Base-by-base conservation (phyloP, 164 flowering plant genomes). In the Umbilicus rupestris region DNA sequence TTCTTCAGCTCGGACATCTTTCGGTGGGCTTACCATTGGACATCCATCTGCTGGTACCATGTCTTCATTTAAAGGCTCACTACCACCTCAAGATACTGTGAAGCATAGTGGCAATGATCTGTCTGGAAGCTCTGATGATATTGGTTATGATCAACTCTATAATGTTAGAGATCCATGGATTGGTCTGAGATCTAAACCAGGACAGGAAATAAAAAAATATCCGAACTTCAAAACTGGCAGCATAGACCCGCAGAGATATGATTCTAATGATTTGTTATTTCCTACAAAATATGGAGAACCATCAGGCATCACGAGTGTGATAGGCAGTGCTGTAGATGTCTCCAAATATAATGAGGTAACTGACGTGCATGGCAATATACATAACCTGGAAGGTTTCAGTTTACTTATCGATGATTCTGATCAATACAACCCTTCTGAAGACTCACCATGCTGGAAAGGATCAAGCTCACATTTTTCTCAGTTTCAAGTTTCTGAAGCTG, bases 371-470 rank as follows among this genome's bases (percentile, higher is more conserved):
- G 58, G 29, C 58, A 52, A 26, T 11, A 20, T 24, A 24, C 58
- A 55, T 55, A 55, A 55, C 60, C 31, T 28, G 60, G 35, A 55
- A 28, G 60, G 60, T 24, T 55, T 55, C 33, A 55, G 60, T 55
- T 28, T 55, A 29, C 60, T 14, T 26, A 26, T 28, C 19, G 31
- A 55, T 28, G 33, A 28, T 8, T 55, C 60, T 9, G 85, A 86
- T 67, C 77, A 74, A 68, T 70, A 69, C 58, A 76, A 71, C 72
- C 78, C 81, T 66, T 74, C 81, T 66, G 86, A 78, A 69, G 96
- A 89, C 70, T 89, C 90, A 65, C 88, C 96, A 9, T 84, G 92
- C 83, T 89, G 96, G 96, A 87, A 80, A 80, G 92, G 92, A 59
- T 81, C 80, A 52, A 73, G 79, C 14, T 60, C 71, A 69, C 74